A percentile compares a stretch with the other conserved stretches of the same genome.
Evolutionary conservation across 768 basidiomycete species (phyloP).

Genomic region (Podaxis rugospora): DNA sequence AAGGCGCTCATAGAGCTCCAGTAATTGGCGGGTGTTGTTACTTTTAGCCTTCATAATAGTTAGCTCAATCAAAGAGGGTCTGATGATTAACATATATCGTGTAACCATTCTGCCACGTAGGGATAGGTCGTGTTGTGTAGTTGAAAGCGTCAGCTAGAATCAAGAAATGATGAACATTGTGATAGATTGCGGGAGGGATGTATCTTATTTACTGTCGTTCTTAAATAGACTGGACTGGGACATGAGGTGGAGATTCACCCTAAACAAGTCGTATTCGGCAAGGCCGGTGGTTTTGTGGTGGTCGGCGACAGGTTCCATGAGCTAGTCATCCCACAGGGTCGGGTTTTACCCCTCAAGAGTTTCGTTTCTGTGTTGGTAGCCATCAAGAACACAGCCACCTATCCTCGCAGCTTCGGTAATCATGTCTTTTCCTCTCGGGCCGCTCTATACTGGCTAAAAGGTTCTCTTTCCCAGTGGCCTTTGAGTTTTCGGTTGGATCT

Average conservation of each 20-base stretch:
- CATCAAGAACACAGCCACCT: slow-evolving; percentile 23
- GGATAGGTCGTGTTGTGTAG: not conserved
- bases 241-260: too few relatives aligned
- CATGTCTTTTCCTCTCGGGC: slow-evolving; percentile 17
- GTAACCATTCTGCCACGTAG: not conserved
- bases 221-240: too few relatives aligned
- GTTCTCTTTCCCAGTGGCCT: slow-evolving; percentile 18
- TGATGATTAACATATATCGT: not conserved
- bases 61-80: not conserved
- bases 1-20: not conserved
- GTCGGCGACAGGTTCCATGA: too few relatives aligned
- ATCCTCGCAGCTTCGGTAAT: slow-evolving; percentile 23
- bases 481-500: slow-evolving; percentile 13
- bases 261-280: too few relatives aligned
- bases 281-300: too few relatives aligned
- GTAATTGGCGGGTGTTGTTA: not conserved
- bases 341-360: not conserved
- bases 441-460: slow-evolving; percentile 25
- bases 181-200: not conserved
- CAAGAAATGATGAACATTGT: too few relatives aligned
- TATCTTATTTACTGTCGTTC: not conserved
- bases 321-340: slow-evolving; percentile 14
- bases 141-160: not conserved
- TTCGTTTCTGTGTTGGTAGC: slow-evolving; percentile 21
- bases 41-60: not conserved